A percentile compares a stretch with the other conserved stretches of the same genome.
These are phyloP conservation scores for Monosporascus sp. DNA, from an alignment of 2,329 filamentous ascomycete species.

Conservation along the genomic window DNA sequence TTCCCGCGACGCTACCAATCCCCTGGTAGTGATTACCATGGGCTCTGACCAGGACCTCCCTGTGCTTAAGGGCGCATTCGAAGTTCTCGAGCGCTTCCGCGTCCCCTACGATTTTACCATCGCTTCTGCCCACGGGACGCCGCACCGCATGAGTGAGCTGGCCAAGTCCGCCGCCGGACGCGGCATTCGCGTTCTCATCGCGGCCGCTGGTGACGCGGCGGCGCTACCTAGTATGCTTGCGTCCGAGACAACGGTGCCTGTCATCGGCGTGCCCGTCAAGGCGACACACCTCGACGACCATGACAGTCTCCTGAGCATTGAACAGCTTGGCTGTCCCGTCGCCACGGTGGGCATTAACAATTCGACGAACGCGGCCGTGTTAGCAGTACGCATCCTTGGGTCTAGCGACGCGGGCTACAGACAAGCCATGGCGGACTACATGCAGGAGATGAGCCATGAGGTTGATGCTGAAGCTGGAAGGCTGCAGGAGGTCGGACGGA, in stretches of 20 bases:
- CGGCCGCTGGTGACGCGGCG: constrained; percentile 69
- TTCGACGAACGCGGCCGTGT: constrained; percentile 67
- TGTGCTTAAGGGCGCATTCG: constrained; percentile 59
- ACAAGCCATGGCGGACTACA: constrained; percentile 54
- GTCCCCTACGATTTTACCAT: constrained; percentile 70
- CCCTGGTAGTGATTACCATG: constrained; percentile 74
- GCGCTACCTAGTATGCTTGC: constrained; percentile 72
- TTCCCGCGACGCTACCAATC: constrained; percentile 17
- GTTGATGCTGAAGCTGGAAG: constrained; percentile 57
- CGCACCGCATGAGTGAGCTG: constrained; percentile 62
- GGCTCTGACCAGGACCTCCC: constrained; percentile 74
- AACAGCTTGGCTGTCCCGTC: constrained; percentile 73
- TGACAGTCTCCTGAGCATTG: constrained; percentile 67
- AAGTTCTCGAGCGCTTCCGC: constrained; percentile 62
- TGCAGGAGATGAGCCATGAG: constrained; percentile 55
- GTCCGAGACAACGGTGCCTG: constrained; percentile 49
- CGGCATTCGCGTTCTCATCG: constrained; percentile 59
- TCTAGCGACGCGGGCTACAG: constrained; percentile 50
- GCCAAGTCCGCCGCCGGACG: constrained; percentile 62
- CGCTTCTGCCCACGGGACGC: constrained; percentile 75
- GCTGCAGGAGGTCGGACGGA: constrained; percentile 50
- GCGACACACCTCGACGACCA: constrained; percentile 66
- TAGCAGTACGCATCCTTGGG: constrained; percentile 66
- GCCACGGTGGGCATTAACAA: constrained; percentile 78
- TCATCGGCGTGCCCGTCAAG: constrained; percentile 74